Conservation (phyloP, 2,329 filamentous ascomycete species). For the Ophiostoma triangulosporum region DNA sequence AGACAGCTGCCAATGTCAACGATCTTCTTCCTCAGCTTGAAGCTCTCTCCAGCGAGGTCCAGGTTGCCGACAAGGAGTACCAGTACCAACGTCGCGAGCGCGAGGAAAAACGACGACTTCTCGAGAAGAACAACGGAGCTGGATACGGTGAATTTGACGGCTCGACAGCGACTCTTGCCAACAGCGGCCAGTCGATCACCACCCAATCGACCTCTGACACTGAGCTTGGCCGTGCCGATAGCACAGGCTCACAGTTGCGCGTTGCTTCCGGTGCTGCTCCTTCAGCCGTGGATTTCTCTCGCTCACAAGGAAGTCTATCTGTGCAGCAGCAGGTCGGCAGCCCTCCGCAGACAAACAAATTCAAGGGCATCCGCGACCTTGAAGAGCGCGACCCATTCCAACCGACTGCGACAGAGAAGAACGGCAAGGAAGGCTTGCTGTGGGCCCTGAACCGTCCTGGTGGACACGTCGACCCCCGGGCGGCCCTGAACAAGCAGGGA, state of each 20-base stretch:
- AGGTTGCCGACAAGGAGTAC: conserved; percentile 88
- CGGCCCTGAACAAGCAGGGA: conserved; percentile 82
- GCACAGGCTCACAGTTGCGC: conserved; percentile 55
- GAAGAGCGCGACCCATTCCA: conserved; percentile 64
- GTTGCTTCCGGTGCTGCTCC: conserved; percentile 30
- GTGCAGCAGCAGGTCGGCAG: conserved; percentile 35
- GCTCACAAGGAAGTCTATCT: conserved; percentile 42
- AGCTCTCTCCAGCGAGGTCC: conserved; percentile 77
- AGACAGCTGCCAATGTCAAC: conserved; percentile 77
- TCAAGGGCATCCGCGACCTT: conserved; percentile 84
- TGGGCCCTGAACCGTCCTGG: conserved; percentile 91
- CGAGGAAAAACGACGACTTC: conserved; percentile 78
- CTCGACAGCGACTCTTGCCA: background rate
- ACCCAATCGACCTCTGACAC: conserved; percentile 44
- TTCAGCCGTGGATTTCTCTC: conserved; percentile 32
- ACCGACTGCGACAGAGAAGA: conserved; percentile 38
- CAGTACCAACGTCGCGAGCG: conserved; percentile 89
- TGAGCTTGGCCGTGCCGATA: conserved; percentile 60
- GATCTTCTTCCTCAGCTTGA: conserved; percentile 78
- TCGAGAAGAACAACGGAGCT: conserved; percentile 68
- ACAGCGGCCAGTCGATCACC: conserved; percentile 12
- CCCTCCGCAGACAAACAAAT: conserved; percentile 45
- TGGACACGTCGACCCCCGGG: conserved; percentile 83
- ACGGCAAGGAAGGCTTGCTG: conserved; percentile 79
- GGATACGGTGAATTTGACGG: conserved; percentile 33